Percentiles rank a stretch among this genome's conserved stretches.
Evolutionary conservation across 495 filamentous ascomycete genomes (phyloP).

Genomic region (Aspergillus sclerotioniger): DNA sequence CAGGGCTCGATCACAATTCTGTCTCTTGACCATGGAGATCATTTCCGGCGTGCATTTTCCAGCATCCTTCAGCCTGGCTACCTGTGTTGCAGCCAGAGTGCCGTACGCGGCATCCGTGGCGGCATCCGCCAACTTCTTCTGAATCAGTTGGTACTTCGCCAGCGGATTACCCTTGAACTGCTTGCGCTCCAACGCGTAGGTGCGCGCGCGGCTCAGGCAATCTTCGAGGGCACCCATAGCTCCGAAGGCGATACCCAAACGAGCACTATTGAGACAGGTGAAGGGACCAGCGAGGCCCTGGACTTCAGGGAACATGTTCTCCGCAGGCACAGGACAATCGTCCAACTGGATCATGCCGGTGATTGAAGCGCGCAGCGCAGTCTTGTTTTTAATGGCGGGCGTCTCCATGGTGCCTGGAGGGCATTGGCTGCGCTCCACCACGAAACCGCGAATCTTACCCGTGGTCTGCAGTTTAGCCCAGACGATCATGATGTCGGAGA

Average conservation of each 20-base stretch:
- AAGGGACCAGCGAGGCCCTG: constrained; percentile 90
- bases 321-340: constrained; percentile 79
- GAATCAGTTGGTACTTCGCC: constrained; percentile 96
- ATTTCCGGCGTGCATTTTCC: constrained; percentile 88
- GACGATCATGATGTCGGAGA: constrained; percentile 84
- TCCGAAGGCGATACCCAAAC: constrained; percentile 91
- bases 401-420: constrained; percentile 88
- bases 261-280: constrained; percentile 87
- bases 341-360: constrained; percentile 98
- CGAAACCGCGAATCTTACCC: constrained; percentile 93
- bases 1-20: constrained; percentile 93
- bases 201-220: constrained; percentile 73
- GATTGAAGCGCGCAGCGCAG: constrained; percentile 84
- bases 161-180: constrained; percentile 97
- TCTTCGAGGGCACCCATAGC: constrained; percentile 93
- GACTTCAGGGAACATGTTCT: constrained; percentile 91
- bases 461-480: constrained; percentile 92
- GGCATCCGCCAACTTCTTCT: constrained; percentile 96
- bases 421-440: constrained; percentile 78
- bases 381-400: constrained; percentile 92
- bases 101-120: constrained; percentile 89
- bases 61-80: constrained; percentile 89
- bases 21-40: constrained; percentile 97
- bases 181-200: constrained; percentile 85
- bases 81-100: constrained; percentile 79